A percentile compares a stretch with the other conserved stretches of the same genome.
Conservation (phyloP, 345 rosid species). For the Syzygium oleosum region DNA sequence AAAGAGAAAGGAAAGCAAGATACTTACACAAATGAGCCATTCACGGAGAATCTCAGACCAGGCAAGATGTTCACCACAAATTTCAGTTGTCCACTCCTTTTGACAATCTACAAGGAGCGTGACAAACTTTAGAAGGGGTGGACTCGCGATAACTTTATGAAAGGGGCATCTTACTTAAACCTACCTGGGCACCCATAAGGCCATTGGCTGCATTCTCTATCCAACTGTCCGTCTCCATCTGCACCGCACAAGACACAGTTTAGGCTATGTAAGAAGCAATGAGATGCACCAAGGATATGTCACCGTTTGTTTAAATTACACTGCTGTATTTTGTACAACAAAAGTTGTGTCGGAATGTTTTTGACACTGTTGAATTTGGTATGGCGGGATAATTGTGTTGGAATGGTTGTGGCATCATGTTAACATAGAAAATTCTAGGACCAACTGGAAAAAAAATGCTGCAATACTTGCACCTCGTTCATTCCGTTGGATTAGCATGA, state of each 20-base stretch:
- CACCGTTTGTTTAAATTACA: not conserved
- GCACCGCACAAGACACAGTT: constrained; percentile 1
- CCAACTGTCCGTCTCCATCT: constrained; percentile 94
- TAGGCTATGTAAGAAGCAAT: not conserved
- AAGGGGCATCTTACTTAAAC: not conserved
- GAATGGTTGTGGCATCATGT: not conserved
- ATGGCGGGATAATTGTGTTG: not conserved
- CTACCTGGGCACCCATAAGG: constrained; percentile 90
- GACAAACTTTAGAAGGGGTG: not conserved
- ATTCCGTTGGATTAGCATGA: not conserved
- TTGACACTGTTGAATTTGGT: not conserved
- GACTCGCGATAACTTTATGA: not conserved
- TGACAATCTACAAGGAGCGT: constrained; percentile 35
- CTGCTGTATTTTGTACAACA: not conserved
- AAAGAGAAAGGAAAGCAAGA: not conserved
- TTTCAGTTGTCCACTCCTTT: constrained; percentile 51
- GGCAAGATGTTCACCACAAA: constrained; percentile 60
- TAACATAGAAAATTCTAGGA: not conserved
- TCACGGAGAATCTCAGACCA: constrained; percentile 83
- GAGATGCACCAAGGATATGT: not conserved
- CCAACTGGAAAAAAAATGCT: not conserved
- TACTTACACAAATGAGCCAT: constrained; percentile 61
- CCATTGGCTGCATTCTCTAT: constrained; percentile 90
- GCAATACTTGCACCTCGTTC: not conserved
- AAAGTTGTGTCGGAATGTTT: not conserved